Percentiles rank a stretch among this genome's conserved stretches.
Conservation (phyloP, 345 rosid species). For the Dipteronia sinensis region DNA sequence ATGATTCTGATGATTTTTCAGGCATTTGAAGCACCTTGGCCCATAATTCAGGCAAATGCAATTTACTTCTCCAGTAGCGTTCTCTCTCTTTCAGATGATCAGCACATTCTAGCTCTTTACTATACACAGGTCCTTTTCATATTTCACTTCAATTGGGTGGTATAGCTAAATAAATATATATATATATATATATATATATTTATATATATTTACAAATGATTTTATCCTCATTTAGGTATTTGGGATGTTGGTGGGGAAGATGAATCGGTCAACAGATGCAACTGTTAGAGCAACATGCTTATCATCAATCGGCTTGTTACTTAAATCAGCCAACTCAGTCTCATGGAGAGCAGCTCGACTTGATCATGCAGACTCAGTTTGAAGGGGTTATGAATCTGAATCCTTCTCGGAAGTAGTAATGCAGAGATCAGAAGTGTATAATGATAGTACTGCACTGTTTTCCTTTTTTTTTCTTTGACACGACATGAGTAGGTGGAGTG, state of each 20-base stretch:
- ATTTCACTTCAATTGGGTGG: not conserved
- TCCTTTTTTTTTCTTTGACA: not conserved
- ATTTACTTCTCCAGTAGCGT: constrained; percentile 81
- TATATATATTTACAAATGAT: not conserved
- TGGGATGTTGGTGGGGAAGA: constrained; percentile 75
- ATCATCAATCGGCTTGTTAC: constrained; percentile 70
- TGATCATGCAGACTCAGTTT: constrained; percentile 49
- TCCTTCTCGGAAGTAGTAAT: constrained; percentile 23
- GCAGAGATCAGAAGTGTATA: not conserved
- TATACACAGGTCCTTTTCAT: constrained; percentile 62
- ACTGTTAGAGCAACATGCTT: constrained; percentile 82
- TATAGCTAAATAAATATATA: not conserved
- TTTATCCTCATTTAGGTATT: constrained; percentile 51
- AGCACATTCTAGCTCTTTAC: constrained; percentile 62
- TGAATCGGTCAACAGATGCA: constrained; percentile 73
- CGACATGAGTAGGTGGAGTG: not conserved
- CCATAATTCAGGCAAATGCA: constrained; percentile 92
- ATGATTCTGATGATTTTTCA: constrained; percentile 38
- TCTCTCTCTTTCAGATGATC: constrained; percentile 82
- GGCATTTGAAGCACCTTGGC: constrained; percentile 96
- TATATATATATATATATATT: too few species aligned
- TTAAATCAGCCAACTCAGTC: constrained; percentile 60
- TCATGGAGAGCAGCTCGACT: constrained; percentile 67
- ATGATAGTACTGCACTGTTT: not conserved
- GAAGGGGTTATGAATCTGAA: constrained; percentile 42